Evolutionary conservation across 306 rosid genomes (phyloP).

Genomic region (Dalbergia cultrata): DNA sequence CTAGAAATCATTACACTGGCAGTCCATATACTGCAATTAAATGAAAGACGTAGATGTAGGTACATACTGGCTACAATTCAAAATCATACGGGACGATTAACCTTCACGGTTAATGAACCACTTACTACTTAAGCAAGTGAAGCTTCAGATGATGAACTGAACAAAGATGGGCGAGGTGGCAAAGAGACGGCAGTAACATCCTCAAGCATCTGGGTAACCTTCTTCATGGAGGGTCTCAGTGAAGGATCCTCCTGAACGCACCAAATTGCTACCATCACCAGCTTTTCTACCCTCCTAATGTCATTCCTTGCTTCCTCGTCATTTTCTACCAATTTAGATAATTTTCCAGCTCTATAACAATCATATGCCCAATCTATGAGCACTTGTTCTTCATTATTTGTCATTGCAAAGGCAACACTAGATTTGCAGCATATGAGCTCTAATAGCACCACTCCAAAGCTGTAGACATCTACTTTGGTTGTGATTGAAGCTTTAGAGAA

Average conservation of each 20-base stretch:
- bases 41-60: neutral
- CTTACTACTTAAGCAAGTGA: neutral
- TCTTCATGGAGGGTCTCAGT: neutral
- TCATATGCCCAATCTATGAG: constrained; percentile 34
- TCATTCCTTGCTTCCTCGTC: neutral
- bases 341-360: neutral
- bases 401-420: constrained; percentile 2
- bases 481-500: neutral
- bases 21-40: neutral
- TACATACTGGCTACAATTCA: neutral
- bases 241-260: neutral
- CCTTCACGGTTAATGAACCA: neutral
- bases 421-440: constrained; percentile 1
- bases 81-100: too few species aligned
- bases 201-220: constrained; percentile 36
- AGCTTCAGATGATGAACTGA: neutral
- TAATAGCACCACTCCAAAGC: neutral
- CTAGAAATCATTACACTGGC: neutral
- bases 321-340: neutral
- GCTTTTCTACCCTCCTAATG: neutral
- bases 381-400: constrained; percentile 15
- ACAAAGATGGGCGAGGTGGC: constrained; percentile 44
- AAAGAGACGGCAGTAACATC: constrained; percentile 33
- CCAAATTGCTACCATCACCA: neutral
- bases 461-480: neutral